Percentiles rank a stretch among this genome's conserved stretches.
Conservation (phyloP, 2,329 filamentous ascomycete species). For the Colletotrichum musae region DNA sequence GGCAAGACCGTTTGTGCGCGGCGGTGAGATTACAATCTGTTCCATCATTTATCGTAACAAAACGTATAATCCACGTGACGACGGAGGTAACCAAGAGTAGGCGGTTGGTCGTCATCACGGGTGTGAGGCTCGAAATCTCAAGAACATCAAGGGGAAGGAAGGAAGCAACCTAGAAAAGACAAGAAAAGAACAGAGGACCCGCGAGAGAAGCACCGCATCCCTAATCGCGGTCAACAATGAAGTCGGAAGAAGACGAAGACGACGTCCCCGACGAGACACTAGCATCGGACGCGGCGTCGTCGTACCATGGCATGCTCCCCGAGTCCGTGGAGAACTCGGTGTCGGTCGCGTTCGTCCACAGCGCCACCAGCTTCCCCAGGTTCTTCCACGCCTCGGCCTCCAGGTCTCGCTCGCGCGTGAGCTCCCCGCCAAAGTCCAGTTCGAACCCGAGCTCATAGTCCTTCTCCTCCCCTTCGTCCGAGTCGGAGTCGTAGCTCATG, state of each 20-base stretch:
- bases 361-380: constrained; percentile 19
- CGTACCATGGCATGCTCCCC: constrained; percentile 27
- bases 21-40: too few species aligned
- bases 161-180: background rate
- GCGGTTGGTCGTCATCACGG: too few species aligned
- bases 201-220: too few species aligned
- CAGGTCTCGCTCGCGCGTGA: constrained; percentile 25
- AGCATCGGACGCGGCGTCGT: constrained; percentile 7
- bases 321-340: constrained; percentile 26
- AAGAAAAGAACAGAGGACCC: background rate
- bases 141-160: background rate
- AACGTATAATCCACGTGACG: too few species aligned
- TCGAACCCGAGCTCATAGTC: constrained; percentile 18
- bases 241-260: background rate
- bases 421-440: constrained; percentile 14
- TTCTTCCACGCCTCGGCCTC: constrained; percentile 17
- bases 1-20: too few species aligned
- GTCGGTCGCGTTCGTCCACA: constrained; percentile 33
- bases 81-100: too few species aligned
- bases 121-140: too few species aligned
- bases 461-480: constrained; percentile 2
- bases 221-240: constrained; percentile 16
- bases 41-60: too few species aligned
- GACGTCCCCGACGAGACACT: constrained; percentile 8
- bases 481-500: background rate